phyloP scores from a whole-genome alignment of 208 protist genomes.

The Strigomonas culicis region DNA sequence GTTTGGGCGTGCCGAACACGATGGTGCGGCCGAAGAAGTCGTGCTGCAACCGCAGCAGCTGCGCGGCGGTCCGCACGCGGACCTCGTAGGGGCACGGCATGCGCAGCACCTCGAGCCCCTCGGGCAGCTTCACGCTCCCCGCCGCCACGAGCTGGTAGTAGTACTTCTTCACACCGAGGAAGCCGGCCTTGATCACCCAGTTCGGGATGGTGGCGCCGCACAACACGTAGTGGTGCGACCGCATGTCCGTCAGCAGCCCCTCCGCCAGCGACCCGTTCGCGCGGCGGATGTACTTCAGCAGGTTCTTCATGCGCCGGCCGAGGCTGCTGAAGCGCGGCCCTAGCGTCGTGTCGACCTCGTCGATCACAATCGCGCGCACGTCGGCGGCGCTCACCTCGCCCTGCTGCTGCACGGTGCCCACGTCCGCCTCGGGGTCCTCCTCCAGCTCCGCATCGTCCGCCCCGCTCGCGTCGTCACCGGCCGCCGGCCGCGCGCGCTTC shows the following conservation, averaged over 20 bases:
- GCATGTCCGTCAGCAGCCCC: conserved; percentile 70
- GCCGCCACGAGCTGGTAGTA: conserved; percentile 85
- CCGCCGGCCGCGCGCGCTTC: background rate
- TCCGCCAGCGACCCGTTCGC: conserved; percentile 75
- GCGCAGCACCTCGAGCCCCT: conserved; percentile 55
- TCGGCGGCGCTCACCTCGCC: conserved; percentile 36
- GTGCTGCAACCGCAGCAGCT: conserved; percentile 24
- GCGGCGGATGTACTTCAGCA: conserved; percentile 69
- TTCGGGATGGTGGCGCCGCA: conserved; percentile 90
- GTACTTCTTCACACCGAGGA: conserved; percentile 91
- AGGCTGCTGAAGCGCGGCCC: conserved; percentile 82
- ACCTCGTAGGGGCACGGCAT: conserved; percentile 33
- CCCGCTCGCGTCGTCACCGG: background rate
- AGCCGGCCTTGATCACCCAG: conserved; percentile 89
- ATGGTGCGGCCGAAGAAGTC: conserved; percentile 55
- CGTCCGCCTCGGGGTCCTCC: conserved; percentile 26
- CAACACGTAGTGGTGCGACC: conserved; percentile 87
- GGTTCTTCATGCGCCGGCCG: conserved; percentile 85
- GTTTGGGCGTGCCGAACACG: conserved; percentile 66
- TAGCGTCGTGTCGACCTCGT: conserved; percentile 88
- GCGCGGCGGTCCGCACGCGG: conserved; percentile 36
- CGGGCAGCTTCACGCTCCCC: conserved; percentile 73
- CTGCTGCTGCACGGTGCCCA: conserved; percentile 6
- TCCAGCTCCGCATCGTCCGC: conserved; percentile 22
- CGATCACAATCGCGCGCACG: conserved; percentile 80